Percentiles rank a stretch among this genome's conserved stretches.
Evolutionary conservation across 352 stramenopile species (phyloP).

Genomic region (Pythium scleroteichum): DNA sequence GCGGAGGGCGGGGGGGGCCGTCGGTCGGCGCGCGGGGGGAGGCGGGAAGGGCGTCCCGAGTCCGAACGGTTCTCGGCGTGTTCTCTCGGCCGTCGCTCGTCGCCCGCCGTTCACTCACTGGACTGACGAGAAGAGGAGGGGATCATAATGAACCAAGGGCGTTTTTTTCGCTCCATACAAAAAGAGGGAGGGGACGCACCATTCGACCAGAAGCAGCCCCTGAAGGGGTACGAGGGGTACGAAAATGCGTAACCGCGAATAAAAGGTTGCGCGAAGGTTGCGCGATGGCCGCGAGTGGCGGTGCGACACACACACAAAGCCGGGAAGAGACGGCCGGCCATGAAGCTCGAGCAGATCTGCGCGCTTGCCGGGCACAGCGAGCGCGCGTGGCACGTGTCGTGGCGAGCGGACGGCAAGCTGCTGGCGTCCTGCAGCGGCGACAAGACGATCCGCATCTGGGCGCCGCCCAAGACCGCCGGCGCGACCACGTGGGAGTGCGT

Average conservation of each 20-base stretch:
- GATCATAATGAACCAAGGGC: slow-evolving; percentile 38
- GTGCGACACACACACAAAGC: neutral
- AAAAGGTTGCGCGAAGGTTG: slow-evolving; percentile 25
- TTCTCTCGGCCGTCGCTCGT: slow-evolving; percentile 3
- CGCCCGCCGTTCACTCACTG: slow-evolving; percentile 18
- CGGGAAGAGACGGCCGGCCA: too few species aligned
- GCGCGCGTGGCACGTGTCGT: slow-evolving; percentile 91
- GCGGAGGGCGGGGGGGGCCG: too few species aligned
- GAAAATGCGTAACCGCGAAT: neutral
- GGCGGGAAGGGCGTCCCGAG: too few species aligned
- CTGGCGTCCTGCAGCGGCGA: slow-evolving; percentile 92
- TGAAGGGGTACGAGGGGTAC: slow-evolving; percentile 5
- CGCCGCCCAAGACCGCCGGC: slow-evolving; percentile 22
- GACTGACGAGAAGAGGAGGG: slow-evolving; percentile 21
- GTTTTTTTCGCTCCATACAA: slow-evolving; percentile 30
- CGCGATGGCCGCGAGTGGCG: neutral
- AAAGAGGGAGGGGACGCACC: slow-evolving; percentile 23
- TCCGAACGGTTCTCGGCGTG: too few species aligned
- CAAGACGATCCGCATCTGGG: slow-evolving; percentile 87
- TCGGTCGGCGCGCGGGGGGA: too few species aligned
- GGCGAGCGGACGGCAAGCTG: slow-evolving; percentile 80
- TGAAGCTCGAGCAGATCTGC: slow-evolving; percentile 46
- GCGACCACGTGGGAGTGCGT: slow-evolving; percentile 86
- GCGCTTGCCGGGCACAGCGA: slow-evolving; percentile 87
- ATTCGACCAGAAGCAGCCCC: slow-evolving; percentile 8